Evolutionary conservation across 1,139 yeast genomes (phyloP).

Genomic region (Candida dubliniensis): DNA sequence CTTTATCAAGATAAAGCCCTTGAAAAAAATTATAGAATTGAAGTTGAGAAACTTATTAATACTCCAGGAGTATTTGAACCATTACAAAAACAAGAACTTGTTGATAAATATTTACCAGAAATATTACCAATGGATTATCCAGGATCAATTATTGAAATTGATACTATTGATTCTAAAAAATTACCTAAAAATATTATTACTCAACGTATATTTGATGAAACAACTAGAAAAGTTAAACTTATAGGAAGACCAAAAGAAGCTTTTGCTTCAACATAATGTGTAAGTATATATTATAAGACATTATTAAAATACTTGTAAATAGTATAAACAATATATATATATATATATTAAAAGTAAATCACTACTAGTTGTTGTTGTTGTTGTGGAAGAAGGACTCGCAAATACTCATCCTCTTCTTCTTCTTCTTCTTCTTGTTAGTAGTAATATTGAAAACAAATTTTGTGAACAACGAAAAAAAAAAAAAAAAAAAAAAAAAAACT

Average conservation of each 20-base stretch:
- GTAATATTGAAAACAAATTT: no score
- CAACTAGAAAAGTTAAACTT: slow-evolving; percentile 25
- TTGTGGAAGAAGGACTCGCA: no score
- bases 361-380: no score
- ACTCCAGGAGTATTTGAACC: slow-evolving; percentile 37
- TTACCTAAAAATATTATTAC: slow-evolving; percentile 36
- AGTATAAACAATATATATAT: neutral
- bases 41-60: slow-evolving; percentile 27
- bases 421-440: no score
- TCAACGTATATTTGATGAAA: slow-evolving; percentile 35
- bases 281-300: neutral
- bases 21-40: slow-evolving; percentile 24
- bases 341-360: neutral
- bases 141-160: slow-evolving; percentile 34
- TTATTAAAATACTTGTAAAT: slow-evolving; percentile 3
- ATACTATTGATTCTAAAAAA: slow-evolving; percentile 28
- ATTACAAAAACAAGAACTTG: slow-evolving; percentile 26
- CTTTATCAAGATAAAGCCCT: slow-evolving; percentile 25
- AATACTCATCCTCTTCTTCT: no score
- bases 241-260: slow-evolving; percentile 43
- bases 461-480: no score
- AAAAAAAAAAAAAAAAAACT: no score
- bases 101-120: slow-evolving; percentile 30
- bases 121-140: slow-evolving; percentile 35
- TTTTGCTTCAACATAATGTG: slow-evolving; percentile 3